Base-by-base conservation (phyloP, 805 yeast genomes). In the Lachancea dasiensis region DNA sequence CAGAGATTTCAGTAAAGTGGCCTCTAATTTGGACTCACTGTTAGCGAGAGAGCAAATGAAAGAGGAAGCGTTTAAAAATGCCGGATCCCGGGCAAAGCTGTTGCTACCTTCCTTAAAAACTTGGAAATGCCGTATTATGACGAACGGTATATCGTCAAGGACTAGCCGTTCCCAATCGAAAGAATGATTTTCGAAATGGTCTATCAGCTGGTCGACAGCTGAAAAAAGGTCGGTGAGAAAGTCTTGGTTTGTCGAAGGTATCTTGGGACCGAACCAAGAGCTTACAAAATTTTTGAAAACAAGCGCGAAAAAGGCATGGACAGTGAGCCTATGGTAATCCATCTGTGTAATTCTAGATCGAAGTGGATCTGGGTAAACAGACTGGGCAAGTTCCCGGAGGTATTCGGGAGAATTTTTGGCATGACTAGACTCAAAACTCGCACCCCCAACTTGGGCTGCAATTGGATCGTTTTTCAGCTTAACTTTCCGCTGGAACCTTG, bases 191-290 rank as follows among this genome's bases (percentile, higher is more conserved):
- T 34, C 31, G 20, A 34, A 16, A 26, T 34, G 37, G 7, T 8
- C 11, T 4, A 20, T 13, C 24, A 34, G 18, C n/a, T 25, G 31
- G 5, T 34, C 29, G 2, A 34, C 28, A 20, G 27, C 17, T 26
- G 8, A 11, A 19, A 19, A 34, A 4, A 34, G 25, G 18, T 34
- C 37, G 6, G 25, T 19, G 11, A 48, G 24, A 15, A 59, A 48
- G 26, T 52, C 49, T 14, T 45, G 48, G 33, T 55, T 55, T 5
- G 43, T 15, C 1, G 60, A 48, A 6, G 56, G 52, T 4, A 59
- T 50, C 38, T 55, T 59, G n/a, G 40, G 23, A 10, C 62, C 62
- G 39, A 57, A 57, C 64, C 64, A 59, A 10, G 52, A 35, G 5
- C 34, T 36, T 6, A 59, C 36, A 36, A 51, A 58, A 34, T 54